Evolutionary conservation across 768 basidiomycete species (phyloP), one percentile per base, ranked within the genome.

Genomic region (Agaricus blazei): DNA sequence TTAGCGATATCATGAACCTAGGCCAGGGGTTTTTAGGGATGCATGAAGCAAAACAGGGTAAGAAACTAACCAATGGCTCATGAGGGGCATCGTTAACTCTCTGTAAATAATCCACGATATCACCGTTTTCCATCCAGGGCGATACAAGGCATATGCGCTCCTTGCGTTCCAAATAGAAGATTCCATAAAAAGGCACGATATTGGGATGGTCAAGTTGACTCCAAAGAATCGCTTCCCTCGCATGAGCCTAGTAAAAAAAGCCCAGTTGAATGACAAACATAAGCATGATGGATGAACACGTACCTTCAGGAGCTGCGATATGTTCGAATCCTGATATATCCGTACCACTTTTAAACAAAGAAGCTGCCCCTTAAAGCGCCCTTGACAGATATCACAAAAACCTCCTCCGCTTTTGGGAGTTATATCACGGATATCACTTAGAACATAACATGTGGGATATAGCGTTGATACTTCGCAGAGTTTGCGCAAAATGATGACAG

Each of bases 371-470:
- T 58, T 51, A 41, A 60, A 59, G 11, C 41, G 4, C 1, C 65
- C 66, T 51, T 50, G 64, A 59, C 64, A 67, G 15, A 69, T 64
- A 14, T 70, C 69, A 9, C 66, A 61, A 53, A 67, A 69, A n/a
- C 60, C 51, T 3, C 69, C 69, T 24, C 58, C 54, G 0, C 63
- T 52, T 1, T 60, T 51, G 2, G 62, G 56, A 8, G 47, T 41
- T 4, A 59, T 54, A 0, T 59, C 49, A 11, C 57, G 14, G 7
- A 64, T 51, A 11, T 52, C 63, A 24, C 47, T 48, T 12, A 66
- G 57, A 2, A 59, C 43, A 29, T 69, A 62, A 37, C 64, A 65
- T 9, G 61, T 55, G 7, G 71, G 71, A 45, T 67, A 64, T 1
- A 66, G 60, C 6, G 60, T 61, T 8, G 69, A 65, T 51, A 56